Base-by-base conservation (phyloP, 495 filamentous ascomycete genomes). In the Symbiotaphrina buchneri region DNA sequence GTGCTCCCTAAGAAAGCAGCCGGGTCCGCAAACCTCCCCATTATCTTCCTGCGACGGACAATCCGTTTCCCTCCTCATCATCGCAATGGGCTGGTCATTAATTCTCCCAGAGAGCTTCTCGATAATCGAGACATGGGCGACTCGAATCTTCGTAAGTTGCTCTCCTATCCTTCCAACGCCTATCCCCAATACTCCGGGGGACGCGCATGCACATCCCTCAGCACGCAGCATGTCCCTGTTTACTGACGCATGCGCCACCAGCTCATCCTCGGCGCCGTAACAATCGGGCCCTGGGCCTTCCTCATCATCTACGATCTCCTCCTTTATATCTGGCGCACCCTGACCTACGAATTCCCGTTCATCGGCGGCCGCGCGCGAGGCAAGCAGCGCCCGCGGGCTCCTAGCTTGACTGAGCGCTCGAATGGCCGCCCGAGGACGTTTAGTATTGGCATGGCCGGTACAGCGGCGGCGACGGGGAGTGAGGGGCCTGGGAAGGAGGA, bases 271-370 rank as follows among this genome's bases (percentile, higher is more conserved):
- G 71, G 61, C 18, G 40, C 70, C 19, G 40, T 78, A 17, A 69
- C 63, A 4, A 67, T 82, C 33, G 56, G 61, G 8, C 76, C 76
- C 3, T 81, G 74, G 71, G 43, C 61, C 1, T 44, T 65, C 0
- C 46, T 80, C 20, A 45, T 83, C 31, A 28, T 74, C 32, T 76
- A 79, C 49, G 76, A 83, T 40, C 46, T 72, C 14, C 39, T 63
- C 17, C 55, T 80, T 11, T 83, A 77, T 41, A 31, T 73, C 18
- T 66, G 61, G 42, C 68, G 73, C 19, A 53, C 63, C 17, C 38
- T 60, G 5, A 48, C 54, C 19, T 69, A 69, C 47, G 60, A 74
- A 32, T 42, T 75, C 1, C 74, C 74, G 1, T 45, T 56, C 25
- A 37, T 74, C 18, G 74, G 74, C 1, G 73, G 73, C 4, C 52